phyloP scores from a whole-genome alignment of 306 rosid species.

The Mimosa bimucronata region DNA sequence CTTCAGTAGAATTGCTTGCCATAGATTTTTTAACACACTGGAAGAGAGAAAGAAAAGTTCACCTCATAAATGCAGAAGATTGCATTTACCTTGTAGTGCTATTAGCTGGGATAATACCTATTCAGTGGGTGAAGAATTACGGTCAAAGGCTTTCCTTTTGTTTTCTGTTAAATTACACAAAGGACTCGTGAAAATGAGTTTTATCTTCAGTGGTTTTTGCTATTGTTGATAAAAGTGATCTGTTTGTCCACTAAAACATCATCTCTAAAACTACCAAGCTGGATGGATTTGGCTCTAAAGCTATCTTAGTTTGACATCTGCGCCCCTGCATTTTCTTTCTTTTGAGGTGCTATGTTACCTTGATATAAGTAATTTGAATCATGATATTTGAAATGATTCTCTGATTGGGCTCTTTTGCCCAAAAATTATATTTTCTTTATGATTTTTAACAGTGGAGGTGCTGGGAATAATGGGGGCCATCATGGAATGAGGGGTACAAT shows the following conservation, averaged over 20 bases:
- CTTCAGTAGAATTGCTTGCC: conserved; percentile 3
- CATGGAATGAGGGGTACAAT: conserved; percentile 78
- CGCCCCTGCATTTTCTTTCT: background rate
- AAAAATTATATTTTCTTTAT: conserved; percentile 13
- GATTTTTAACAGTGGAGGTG: conserved; percentile 81
- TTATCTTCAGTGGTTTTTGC: conserved; percentile 8
- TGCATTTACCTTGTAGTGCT: background rate
- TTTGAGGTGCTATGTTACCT: background rate
- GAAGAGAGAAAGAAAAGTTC: background rate
- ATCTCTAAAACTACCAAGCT: background rate
- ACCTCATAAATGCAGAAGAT: background rate
- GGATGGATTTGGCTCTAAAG: conserved; percentile 1
- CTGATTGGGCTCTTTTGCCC: conserved; percentile 19
- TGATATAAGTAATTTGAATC: conserved; percentile 29
- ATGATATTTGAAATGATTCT: conserved; percentile 19
- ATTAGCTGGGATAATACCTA: background rate
- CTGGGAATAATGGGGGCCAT: conserved; percentile 73
- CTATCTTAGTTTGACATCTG: background rate
- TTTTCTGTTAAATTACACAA: conserved; percentile 1
- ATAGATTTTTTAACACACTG: background rate
- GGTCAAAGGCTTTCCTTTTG: background rate
- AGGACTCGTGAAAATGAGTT: background rate
- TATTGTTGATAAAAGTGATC: background rate
- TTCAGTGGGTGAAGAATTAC: background rate
- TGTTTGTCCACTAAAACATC: background rate